A percentile compares a stretch with the other conserved stretches of the same genome.
Conservation (phyloP, 2,329 filamentous ascomycete genomes). For the Esteya vermicola region DNA sequence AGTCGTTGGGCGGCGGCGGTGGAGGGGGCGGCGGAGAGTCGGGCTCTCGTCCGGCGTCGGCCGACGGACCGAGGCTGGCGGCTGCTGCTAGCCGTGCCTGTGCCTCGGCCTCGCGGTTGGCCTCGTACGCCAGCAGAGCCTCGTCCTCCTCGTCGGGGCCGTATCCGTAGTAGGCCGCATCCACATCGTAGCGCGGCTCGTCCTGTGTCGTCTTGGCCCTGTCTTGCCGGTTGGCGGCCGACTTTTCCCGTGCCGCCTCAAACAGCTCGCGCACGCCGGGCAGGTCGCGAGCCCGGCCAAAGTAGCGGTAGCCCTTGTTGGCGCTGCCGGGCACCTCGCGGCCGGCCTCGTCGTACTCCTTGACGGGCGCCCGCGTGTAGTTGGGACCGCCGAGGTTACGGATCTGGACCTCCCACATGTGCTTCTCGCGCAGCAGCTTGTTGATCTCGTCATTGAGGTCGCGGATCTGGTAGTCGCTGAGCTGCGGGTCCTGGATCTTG, state of each 20-base stretch:
- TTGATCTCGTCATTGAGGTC: slow-evolving; percentile 99
- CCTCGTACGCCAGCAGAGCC: slow-evolving; percentile 65
- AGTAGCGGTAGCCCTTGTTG: slow-evolving; percentile 73
- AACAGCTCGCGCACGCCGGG: slow-evolving; percentile 96
- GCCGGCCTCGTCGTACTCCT: slow-evolving; percentile 61
- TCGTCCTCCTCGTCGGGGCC: slow-evolving; percentile 86
- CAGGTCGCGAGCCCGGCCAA: slow-evolving; percentile 71
- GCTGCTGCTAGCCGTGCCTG: slow-evolving; percentile 50
- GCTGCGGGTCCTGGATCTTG: slow-evolving; percentile 77
- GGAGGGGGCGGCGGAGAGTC: no score
- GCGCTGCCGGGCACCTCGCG: slow-evolving; percentile 58
- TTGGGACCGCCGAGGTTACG: slow-evolving; percentile 92
- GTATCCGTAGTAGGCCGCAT: slow-evolving; percentile 93
- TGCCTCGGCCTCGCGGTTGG: slow-evolving; percentile 69
- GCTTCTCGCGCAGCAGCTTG: slow-evolving; percentile 96
- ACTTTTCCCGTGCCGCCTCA: slow-evolving; percentile 50
- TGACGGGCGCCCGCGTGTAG: slow-evolving; percentile 58
- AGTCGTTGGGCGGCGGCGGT: slow-evolving; percentile 47
- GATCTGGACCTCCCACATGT: slow-evolving; percentile 98
- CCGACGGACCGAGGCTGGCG: slow-evolving; percentile 23
- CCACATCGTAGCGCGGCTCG: slow-evolving; percentile 62
- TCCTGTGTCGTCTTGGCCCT: slow-evolving; percentile 17
- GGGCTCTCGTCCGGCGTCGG: slow-evolving; percentile 2
- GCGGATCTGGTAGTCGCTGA: slow-evolving; percentile 94
- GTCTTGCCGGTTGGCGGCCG: slow-evolving; percentile 13